Evolutionary conservation across 2,329 filamentous ascomycete genomes (phyloP), one percentile per base, ranked within the genome.

Genomic region (Karstenula rhodostoma): DNA sequence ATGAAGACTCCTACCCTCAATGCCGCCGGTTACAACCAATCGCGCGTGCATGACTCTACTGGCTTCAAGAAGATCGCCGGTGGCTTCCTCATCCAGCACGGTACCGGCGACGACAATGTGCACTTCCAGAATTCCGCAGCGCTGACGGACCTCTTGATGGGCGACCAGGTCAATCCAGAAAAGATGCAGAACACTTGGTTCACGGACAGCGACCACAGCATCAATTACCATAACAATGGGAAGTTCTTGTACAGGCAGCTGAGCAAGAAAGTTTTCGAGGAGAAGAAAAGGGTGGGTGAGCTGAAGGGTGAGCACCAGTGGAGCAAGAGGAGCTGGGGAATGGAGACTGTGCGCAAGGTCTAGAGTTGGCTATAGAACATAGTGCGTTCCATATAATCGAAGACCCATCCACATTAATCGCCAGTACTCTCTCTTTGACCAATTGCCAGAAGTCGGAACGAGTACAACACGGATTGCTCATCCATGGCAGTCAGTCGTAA

Each of bases 101-200:
- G 89, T 0, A 86, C 86, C 0, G 88, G 87, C 0, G 89, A 91
- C 63, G 89, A 91, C 67, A 91, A 91, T 54, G 89, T 91, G 15
- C 89, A 91, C 69, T 90, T 89, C 71, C 88, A 91, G 76, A 86
- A 91, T 62, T 69, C 84, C 0, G 88, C 88, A 0, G 87, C 84
- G 0, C 73, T 91, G 35, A 77, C 87, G 0, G 88, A 91, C 66
- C 73, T 88, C 23, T 76, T 91, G 0, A 85, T 90, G 33, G 83
- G 84, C 0, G 83, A 77, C 0, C 85, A 84, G 0, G 86, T 91
- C 0, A 82, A 83, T 0, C 86, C 88, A 0, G 79, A 84, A 59
- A 87, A 89, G 79, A 81, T 91, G 81, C 82, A 86, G 70, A 85
- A 86, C 77, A 84, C 87, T 60, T 85, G 84, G 22, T 91, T 90